Conservation (phyloP, 192 early-diverging fungal genomes). For the Dimargaris cristalligena region DNA sequence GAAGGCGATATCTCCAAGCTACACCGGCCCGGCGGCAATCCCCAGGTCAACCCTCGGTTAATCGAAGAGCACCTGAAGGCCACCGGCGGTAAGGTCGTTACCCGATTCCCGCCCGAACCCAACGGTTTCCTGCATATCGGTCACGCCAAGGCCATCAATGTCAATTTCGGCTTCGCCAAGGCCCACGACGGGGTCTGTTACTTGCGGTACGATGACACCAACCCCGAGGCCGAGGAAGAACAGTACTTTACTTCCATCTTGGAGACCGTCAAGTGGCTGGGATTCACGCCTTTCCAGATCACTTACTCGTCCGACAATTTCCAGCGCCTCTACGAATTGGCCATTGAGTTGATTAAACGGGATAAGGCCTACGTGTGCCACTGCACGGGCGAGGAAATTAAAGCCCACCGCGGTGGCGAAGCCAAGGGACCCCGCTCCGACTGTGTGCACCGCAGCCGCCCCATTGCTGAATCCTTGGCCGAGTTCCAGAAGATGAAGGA, state of each 20-base stretch:
- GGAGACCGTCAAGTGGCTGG: conserved; percentile 90
- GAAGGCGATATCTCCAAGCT: conserved; percentile 84
- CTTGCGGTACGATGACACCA: conserved; percentile 81
- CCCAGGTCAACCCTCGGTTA: conserved; percentile 81
- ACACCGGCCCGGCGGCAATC: conserved; percentile 93
- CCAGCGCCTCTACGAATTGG: conserved; percentile 87
- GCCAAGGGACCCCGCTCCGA: conserved; percentile 67
- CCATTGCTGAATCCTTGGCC: conserved; percentile 74
- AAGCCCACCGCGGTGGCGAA: conserved; percentile 81
- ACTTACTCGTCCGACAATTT: conserved; percentile 99
- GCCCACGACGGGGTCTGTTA: conserved; percentile 80
- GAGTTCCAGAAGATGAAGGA: conserved; percentile 98
- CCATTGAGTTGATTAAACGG: conserved; percentile 71
- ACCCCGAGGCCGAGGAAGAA: conserved; percentile 88
- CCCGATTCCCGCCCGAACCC: conserved; percentile 99
- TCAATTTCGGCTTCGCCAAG: conserved; percentile 97
- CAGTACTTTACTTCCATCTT: conserved; percentile 89
- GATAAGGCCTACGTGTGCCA: conserved; percentile 90
- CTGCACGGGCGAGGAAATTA: conserved; percentile 90
- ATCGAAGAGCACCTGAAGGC: conserved; percentile 79
- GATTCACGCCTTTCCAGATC: conserved; percentile 77
- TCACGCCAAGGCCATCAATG: conserved; percentile 99
- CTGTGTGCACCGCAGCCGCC: conserved; percentile 82
- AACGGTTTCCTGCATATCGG: conserved; percentile 99
- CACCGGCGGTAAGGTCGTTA: conserved; percentile 82